Evolutionary conservation across 1,139 yeast genomes (phyloP), one percentile per base, ranked within the genome.

Genomic region (Saccharomyces hybrid): DNA sequence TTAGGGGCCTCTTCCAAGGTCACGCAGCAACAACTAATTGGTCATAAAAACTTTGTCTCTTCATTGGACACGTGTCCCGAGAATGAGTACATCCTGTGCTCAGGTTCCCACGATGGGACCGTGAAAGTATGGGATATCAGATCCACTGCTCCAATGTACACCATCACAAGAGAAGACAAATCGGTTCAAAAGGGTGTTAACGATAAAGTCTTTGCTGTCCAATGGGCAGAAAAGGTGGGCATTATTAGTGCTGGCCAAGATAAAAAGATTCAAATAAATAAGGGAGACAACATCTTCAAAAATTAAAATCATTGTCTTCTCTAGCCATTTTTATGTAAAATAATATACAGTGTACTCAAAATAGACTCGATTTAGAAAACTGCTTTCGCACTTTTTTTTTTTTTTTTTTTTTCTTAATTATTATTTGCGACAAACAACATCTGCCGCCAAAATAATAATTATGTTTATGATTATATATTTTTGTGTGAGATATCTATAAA

Each of bases 41-140:
- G 99, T 8, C 99, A 93, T 72, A 81, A 88, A 50, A 91, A 91
- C 72, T 90, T 93, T 68, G 98, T 93, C 41, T 95, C 86, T 25
- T 80, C 86, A 2, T 75, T 93, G 60, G 81, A 85, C 47, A 80
- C 87, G 4, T 80, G 86, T 56, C 93, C 96, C 9, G 81, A 80
- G 59, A 86, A 83, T 63, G 87, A 82, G 51, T 84, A 88, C 71
- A 82, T 89, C 84, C 80, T 93, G 66, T 83, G 89, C 23, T 87
- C 96, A 7, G 96, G 87, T 16, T 89, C 97, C 11, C 97, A 90
- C 68, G 99, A 93, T 71, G 97, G 98, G 27, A 87, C 96, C 1
- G 95, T 87, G 48, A 85, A 90, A 63, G 86, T 93, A 23, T 93
- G 99, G 99, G 99, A 93, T 71, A 80, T 91, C 11, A 82, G 99